phyloP scores from a whole-genome alignment of 495 filamentous ascomycete species.

The Xanthoparmelia taractica region DNA sequence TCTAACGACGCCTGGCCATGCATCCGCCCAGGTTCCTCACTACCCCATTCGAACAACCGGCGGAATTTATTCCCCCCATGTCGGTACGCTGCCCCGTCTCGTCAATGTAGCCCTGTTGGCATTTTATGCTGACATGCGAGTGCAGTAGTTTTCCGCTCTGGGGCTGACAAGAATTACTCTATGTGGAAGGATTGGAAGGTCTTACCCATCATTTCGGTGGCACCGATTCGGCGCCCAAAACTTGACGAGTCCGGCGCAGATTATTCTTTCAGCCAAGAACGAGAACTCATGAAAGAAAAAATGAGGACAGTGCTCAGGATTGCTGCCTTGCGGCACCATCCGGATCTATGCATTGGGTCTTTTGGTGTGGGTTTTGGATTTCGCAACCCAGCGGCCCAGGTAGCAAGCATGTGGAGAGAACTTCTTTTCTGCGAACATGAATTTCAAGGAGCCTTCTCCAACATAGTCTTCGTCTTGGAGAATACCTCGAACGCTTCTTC shows the following conservation, averaged over 20 bases:
- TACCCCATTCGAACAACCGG: slow-evolving; percentile 62
- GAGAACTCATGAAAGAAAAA: slow-evolving; percentile 62
- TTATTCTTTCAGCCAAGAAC: slow-evolving; percentile 62
- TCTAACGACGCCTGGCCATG: slow-evolving; percentile 46
- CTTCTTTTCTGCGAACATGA: slow-evolving; percentile 57
- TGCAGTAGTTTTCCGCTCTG: slow-evolving; percentile 46
- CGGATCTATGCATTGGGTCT: slow-evolving; percentile 56
- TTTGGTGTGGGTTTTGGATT: slow-evolving; percentile 65
- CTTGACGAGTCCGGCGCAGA: slow-evolving; percentile 54
- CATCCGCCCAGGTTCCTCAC: slow-evolving; percentile 37
- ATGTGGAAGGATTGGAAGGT: slow-evolving; percentile 36
- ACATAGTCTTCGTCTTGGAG: slow-evolving; percentile 65
- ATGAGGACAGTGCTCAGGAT: slow-evolving; percentile 62
- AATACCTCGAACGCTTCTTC: slow-evolving; percentile 23
- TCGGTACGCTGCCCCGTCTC: slow-evolving; percentile 43
- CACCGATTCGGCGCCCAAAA: slow-evolving; percentile 63
- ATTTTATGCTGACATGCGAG: slow-evolving; percentile 1
- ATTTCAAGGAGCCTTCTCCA: slow-evolving; percentile 57
- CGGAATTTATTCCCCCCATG: slow-evolving; percentile 58
- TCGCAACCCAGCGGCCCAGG: slow-evolving; percentile 58
- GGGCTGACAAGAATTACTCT: slow-evolving; percentile 39
- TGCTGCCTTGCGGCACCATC: slow-evolving; percentile 51
- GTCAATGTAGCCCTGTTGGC: background rate
- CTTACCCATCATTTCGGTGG: slow-evolving; percentile 62
- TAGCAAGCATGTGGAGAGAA: slow-evolving; percentile 62